Conservation (phyloP, 164 flowering plant species). For the Chloranthus sessilifolius region DNA sequence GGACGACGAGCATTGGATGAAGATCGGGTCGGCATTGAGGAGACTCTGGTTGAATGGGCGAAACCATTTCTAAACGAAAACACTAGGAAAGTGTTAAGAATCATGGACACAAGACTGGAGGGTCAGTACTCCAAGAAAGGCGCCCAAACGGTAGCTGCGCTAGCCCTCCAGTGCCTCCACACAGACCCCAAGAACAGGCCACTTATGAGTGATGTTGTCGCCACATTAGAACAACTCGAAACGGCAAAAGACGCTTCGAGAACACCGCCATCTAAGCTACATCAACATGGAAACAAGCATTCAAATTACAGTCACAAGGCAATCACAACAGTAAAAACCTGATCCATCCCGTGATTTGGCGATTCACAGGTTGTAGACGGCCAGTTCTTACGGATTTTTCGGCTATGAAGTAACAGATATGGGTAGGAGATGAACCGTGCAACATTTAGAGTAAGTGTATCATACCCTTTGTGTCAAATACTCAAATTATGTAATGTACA, state of each 20-base stretch:
- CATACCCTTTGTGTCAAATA: too few relatives aligned
- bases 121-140: conserved; percentile 82
- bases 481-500: too few relatives aligned
- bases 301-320: conserved; percentile 4
- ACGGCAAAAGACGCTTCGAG: conserved; percentile 21
- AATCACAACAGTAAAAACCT: too few relatives aligned
- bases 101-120: conserved; percentile 80
- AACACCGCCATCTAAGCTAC: conserved; percentile 15
- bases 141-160: conserved; percentile 59
- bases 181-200: conserved; percentile 64
- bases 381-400: too few relatives aligned
- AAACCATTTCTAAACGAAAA: conserved; percentile 59
- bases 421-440: too few relatives aligned
- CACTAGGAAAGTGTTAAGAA: conserved; percentile 54
- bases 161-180: conserved; percentile 64
- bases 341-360: too few relatives aligned
- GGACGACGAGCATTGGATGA: conserved; percentile 65
- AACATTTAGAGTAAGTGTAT: too few relatives aligned
- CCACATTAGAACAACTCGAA: conserved; percentile 40
- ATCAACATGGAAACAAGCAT: conserved; percentile 17
- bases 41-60: conserved; percentile 79
- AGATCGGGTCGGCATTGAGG: conserved; percentile 33
- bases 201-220: conserved; percentile 49
- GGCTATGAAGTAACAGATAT: too few relatives aligned
- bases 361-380: too few relatives aligned